Percentiles rank a stretch among this genome's conserved stretches.
phyloP scores from a whole-genome alignment of 345 rosid genomes.

The Combretum micranthum region DNA sequence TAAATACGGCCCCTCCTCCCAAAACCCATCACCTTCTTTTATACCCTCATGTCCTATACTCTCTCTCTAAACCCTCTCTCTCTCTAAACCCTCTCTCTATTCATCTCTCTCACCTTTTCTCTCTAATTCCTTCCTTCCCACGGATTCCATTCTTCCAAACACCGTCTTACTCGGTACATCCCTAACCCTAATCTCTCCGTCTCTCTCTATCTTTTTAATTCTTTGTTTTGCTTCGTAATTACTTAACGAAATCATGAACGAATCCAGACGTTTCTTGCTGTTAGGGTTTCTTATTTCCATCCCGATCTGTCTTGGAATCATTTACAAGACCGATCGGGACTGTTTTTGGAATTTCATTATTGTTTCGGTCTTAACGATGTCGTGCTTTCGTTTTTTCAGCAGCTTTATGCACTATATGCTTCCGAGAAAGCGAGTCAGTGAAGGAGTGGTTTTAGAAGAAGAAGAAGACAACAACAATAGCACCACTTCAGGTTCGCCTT shows the following conservation, averaged over 20 bases:
- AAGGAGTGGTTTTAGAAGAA: slow-evolving; percentile 40
- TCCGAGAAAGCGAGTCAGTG: slow-evolving; percentile 77
- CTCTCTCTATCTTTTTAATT: background rate
- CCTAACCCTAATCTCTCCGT: background rate
- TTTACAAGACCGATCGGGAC: slow-evolving; percentile 1
- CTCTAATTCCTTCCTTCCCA: background rate
- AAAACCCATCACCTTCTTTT: slow-evolving; percentile 2
- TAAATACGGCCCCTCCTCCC: slow-evolving; percentile 1
- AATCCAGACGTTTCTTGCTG: slow-evolving; percentile 24
- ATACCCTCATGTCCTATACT: background rate
- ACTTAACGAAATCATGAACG: slow-evolving; percentile 16
- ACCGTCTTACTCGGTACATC: slow-evolving; percentile 56
- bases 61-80: background rate
- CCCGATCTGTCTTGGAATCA: slow-evolving; percentile 18
- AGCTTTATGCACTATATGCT: slow-evolving; percentile 85
- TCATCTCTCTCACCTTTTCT: background rate
- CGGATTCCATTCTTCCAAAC: slow-evolving; percentile 39
- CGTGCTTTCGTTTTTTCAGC: slow-evolving; percentile 37
- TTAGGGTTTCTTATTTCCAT: slow-evolving; percentile 10
- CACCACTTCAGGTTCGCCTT: slow-evolving; percentile 24
- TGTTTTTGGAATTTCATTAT: slow-evolving; percentile 3
- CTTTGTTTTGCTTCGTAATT: slow-evolving; percentile 7
- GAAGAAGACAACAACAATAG: slow-evolving; percentile 28
- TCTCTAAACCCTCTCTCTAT: background rate
- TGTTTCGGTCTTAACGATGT: slow-evolving; percentile 28